Base-by-base conservation (phyloP, 2,329 filamentous ascomycete species). In the Dactylellina haptotyla region DNA sequence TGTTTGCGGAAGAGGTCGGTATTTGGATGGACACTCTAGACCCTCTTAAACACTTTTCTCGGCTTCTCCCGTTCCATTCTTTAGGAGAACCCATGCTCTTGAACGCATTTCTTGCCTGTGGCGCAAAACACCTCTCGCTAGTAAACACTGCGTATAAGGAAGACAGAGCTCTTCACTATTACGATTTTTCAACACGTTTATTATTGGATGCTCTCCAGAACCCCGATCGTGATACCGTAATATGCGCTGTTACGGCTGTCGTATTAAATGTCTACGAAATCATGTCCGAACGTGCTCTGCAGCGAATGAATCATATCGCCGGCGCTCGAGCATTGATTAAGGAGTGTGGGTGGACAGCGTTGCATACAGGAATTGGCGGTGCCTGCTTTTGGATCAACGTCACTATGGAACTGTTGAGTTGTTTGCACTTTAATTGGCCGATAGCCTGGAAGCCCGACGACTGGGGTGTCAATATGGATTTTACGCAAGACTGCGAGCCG, bases 381-480 rank as follows among this genome's bases (percentile, higher is more conserved):
- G 92, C 93, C 0, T 97, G 93, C 80, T 97, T 97, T 82, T 97
- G 94, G 93, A 84, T 97, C 37, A 97, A 96, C 77, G 88, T 96
- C 14, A 90, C 90, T 14, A 90, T 97, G 85, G 94, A 98, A 80
- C 84, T 97, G n/a, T 84, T 97, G 26, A 92, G 88, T 75, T 97
- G 93, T 80, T 83, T 97, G 14, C 89, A 92, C 76, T 92, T 92
- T 81, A 93, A 94, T 79, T 96, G 91, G 90, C 87, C 89, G 76
- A 87, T 92, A 10, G 89, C 91, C 0, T 97, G 93, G 92, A 88
- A 96, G 61, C 93, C 93, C 0, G 92, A 97, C 77, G 87, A 91
- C 9, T 97, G 94, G 93, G 91, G 90, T 0, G 84, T 97, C 16
- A 89, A 96, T 77, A 88, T 95, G 84, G 86, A 90, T 77, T 90